Evolutionary conservation across 2,329 filamentous ascomycete species (phyloP), one percentile per base, ranked within the genome.

Genomic region (Fusarium falciforme): DNA sequence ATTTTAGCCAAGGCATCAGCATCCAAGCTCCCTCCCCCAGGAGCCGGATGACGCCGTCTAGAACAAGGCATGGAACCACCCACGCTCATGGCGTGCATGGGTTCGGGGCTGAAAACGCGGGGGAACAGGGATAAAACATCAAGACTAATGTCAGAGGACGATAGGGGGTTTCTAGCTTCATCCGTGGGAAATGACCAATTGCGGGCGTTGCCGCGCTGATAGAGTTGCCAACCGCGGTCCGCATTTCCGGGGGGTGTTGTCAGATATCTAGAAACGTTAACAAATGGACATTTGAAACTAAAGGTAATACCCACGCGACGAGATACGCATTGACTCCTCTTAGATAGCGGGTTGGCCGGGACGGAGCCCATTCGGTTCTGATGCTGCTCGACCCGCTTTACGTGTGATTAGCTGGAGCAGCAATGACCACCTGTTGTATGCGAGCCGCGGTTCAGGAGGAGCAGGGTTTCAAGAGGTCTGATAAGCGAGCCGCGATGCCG

Each of bases 201-300:
- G 20, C 29, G 33, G 55, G 6, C 54, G 25, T 65, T 68, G 54
- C 66, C 66, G 66, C 66, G 66, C 66, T 68, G 61, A 64, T 68
- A 55, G 55, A 61, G 42, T 61, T 65, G 22, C 27, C 20, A 60
- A 61, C 61, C 66, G 66, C 66, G 66, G 66, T 68, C 66, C 66
- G 66, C 55, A 33, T 59, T 44, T 60, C 54, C 63, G 33, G 63
- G 55, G 22, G 14, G 25, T 16, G 20, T 17, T 29, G 22, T 8
- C 36, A 22, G 52, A 35, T 65, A 60, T 59, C 40, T 27, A 20
- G 5, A 60, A 49, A 60, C 38, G 22, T 29, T 16, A 35, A 22
- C 49, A 57, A 64, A 57, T 55, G 33, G 33, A 29, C 35, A 57
- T 64, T 64, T 25, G 20, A 42, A 57, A 33, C 55, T 27, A 17